Percentiles rank a stretch among this genome's conserved stretches.
Conservation (phyloP, 1,284 basidiomycete species). For the Xanthoconium separans region DNA sequence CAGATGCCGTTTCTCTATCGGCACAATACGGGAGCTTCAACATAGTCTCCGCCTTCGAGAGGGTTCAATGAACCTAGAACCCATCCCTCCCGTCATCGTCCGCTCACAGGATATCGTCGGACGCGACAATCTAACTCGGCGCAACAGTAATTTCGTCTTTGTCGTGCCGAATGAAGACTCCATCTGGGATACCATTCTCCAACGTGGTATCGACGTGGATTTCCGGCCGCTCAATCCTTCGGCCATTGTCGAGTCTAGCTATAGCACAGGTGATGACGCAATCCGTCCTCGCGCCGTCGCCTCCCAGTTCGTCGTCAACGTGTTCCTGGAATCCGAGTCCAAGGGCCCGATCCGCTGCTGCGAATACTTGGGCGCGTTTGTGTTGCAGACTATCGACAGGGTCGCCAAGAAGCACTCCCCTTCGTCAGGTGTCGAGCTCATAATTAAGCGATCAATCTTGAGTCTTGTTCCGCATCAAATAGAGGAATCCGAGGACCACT, state of each 20-base stretch:
- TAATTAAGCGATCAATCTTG: too few species aligned
- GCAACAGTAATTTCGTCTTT: constrained; percentile 3
- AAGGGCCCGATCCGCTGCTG: not conserved
- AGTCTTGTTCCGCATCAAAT: too few species aligned
- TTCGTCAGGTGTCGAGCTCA: too few species aligned
- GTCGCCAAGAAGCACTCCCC: too few species aligned
- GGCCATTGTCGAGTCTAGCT: not conserved
- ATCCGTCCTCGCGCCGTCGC: constrained; percentile 8
- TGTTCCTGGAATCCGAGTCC: constrained; percentile 20
- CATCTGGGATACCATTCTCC: constrained; percentile 15
- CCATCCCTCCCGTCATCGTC: constrained; percentile 22
- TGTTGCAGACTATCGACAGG: constrained; percentile 7
- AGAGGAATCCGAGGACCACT: not conserved
- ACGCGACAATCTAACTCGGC: not conserved
- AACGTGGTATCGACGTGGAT: constrained; percentile 13
- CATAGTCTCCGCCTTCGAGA: constrained; percentile 3
- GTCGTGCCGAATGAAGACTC: constrained; percentile 13
- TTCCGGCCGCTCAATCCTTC: constrained; percentile 8
- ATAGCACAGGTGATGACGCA: not conserved
- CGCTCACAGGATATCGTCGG: constrained; percentile 18
- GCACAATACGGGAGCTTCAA: constrained; percentile 10
- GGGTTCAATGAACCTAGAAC: constrained; percentile 9
- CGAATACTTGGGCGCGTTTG: constrained; percentile 28
- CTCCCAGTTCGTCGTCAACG: constrained; percentile 27
- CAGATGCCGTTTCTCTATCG: constrained; percentile 9